Percentiles rank a stretch among this genome's conserved stretches.
These are phyloP conservation scores for Eutrema yunnanense DNA, from an alignment of 345 rosid species.

Conservation along the genomic window DNA sequence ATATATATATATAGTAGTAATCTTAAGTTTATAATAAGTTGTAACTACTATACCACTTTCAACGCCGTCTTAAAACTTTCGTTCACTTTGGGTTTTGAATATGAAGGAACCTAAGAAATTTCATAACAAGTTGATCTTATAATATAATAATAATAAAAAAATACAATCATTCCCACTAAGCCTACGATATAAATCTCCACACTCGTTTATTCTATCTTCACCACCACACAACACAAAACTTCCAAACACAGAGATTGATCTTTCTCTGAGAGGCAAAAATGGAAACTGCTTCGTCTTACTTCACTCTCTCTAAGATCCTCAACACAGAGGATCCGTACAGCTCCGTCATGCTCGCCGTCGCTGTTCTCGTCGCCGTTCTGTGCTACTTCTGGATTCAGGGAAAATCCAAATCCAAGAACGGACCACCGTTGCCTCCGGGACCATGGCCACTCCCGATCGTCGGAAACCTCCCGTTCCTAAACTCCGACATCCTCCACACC, in stretches of 20 bases:
- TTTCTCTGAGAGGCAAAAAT: background rate
- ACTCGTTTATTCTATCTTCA: background rate
- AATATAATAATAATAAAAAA: background rate
- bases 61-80: slow-evolving; percentile 9
- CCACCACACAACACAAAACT: slow-evolving; percentile 1
- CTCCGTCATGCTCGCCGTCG: background rate
- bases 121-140: background rate
- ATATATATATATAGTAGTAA: too few relatives aligned
- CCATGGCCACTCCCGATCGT: slow-evolving; percentile 34
- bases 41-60: background rate
- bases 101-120: slow-evolving; percentile 17
- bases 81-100: background rate
- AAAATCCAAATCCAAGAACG: slow-evolving; percentile 13
- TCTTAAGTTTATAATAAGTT: too few relatives aligned
- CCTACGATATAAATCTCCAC: slow-evolving; percentile 12
- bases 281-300: background rate
- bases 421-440: slow-evolving; percentile 34
- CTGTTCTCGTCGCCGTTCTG: background rate
- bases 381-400: slow-evolving; percentile 17
- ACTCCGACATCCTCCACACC: slow-evolving; percentile 22
- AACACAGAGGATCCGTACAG: slow-evolving; percentile 11
- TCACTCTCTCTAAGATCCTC: slow-evolving; percentile 5
- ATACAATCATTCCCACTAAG: background rate
- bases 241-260: background rate
- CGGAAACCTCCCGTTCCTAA: slow-evolving; percentile 36